Evolutionary conservation across 805 yeast genomes (phyloP), one percentile per base, ranked within the genome.

Genomic region (Metschnikowia sp.): DNA sequence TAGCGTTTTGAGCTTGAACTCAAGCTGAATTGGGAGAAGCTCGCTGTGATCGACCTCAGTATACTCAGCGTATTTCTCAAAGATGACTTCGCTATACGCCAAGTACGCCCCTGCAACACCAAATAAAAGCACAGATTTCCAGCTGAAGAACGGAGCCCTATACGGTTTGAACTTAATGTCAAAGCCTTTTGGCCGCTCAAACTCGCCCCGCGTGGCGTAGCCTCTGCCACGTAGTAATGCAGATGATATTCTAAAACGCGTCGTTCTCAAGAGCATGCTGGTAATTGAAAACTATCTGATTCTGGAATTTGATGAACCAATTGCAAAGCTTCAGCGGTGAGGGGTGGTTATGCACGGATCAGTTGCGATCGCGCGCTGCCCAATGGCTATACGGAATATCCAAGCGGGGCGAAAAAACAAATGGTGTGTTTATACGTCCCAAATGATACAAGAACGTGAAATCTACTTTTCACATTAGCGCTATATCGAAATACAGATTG

Each of bases 1-100:
- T 40, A 86, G 62, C 4, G 66, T 57, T 32, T 74, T 69, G 39
- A 84, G 61, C 50, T 82, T 67, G 26, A 64, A 62, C 51, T 78
- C 81, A 42, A 88, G 62, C 30, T 66, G 65, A 32, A 69, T 52
- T 0, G 72, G 68, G 13, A 64, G 54, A 15, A 69, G 47, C 2
- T 55, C 58, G 19, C 47, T 49, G 11, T 57, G 66, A 8, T 49
- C 57, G 1, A 57, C 54, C 32, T 54, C 53, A 1, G 61, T 59
- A 31, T 60, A 63, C 2, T 60, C 54, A 32, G 64, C 63, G 32
- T 68, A 62, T 29, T 68, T 47, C 22, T 69, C 61, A 43, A 65
- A 64, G 3, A 69, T 39, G 6, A 72, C 66, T 29, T 69, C 58
- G 38, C 57, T 58, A 34, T 63, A 60, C 1, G 75, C 73, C 10